Evolutionary conservation across 768 basidiomycete genomes (phyloP).

Genomic region (Favolaschia claudopus): DNA sequence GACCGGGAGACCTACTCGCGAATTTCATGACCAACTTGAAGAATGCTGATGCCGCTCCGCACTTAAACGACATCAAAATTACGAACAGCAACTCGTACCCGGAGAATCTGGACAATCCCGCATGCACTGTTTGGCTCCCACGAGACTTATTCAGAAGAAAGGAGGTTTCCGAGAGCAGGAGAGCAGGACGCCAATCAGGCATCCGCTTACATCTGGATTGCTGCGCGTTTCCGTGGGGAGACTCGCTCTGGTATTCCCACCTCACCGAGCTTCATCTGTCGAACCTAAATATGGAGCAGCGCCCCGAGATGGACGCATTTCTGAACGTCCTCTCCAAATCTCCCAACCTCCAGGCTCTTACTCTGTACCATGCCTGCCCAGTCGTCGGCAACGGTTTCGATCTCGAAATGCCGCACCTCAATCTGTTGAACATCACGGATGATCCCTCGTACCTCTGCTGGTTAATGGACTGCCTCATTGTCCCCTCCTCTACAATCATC

Average conservation of each 20-base stretch:
- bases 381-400: not conserved
- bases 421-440: not conserved
- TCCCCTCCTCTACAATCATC: conserved; percentile 12
- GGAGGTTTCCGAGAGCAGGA: not conserved
- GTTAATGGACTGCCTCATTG: conserved; percentile 2
- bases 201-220: conserved; percentile 13
- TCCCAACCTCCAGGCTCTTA: conserved; percentile 15
- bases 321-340: conserved; percentile 11
- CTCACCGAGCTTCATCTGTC: conserved; percentile 21
- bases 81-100: conserved; percentile 10
- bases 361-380: conserved; percentile 4
- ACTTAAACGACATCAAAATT: conserved; percentile 7
- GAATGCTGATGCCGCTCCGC: conserved; percentile 6
- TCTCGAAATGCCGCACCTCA: conserved; percentile 15
- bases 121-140: conserved; percentile 14
- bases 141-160: conserved; percentile 13
- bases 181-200: not conserved
- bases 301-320: conserved; percentile 17
- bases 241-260: conserved; percentile 21
- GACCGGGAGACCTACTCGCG: not conserved
- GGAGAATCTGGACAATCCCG: not conserved
- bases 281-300: conserved; percentile 4
- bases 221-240: conserved; percentile 29
- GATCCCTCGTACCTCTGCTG: conserved; percentile 2
- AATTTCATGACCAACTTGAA: conserved; percentile 21